phyloP scores from a whole-genome alignment of 129 eudicot species.

The Helichrysum umbraculigerum region DNA sequence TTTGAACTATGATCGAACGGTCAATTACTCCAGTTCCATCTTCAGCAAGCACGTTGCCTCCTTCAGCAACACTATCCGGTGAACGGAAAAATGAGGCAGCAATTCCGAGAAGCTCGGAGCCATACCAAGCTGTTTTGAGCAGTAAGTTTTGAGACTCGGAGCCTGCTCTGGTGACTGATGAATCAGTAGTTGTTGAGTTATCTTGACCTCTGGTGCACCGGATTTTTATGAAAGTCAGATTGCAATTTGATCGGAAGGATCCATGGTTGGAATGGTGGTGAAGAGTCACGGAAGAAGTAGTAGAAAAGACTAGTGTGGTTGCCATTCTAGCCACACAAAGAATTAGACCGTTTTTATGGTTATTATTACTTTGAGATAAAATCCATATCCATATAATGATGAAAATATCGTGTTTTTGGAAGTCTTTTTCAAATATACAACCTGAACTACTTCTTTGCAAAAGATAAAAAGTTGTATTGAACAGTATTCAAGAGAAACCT shows the following conservation, averaged over 20 bases:
- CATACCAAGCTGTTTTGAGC: constrained; percentile 93
- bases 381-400: too few relatives aligned
- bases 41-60: constrained; percentile 24
- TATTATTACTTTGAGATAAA: too few relatives aligned
- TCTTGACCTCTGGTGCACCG: constrained; percentile 40
- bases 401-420: not conserved
- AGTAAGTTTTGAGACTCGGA: constrained; percentile 63
- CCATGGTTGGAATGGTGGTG: constrained; percentile 24
- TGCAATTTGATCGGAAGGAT: constrained; percentile 25
- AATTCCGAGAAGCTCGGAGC: constrained; percentile 88
- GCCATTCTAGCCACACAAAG: constrained; percentile 42
- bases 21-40: constrained; percentile 50
- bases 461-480: too few relatives aligned
- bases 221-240: constrained; percentile 19
- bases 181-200: constrained; percentile 28
- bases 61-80: constrained; percentile 36
- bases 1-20: constrained; percentile 58
- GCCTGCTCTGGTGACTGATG: constrained; percentile 27
- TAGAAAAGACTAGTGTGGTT: constrained; percentile 21
- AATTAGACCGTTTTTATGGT: not conserved
- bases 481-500: too few relatives aligned
- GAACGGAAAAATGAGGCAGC: constrained; percentile 87
- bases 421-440: not conserved
- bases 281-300: constrained; percentile 31
- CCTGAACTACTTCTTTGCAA: not conserved